These are phyloP conservation scores for Melanopsichium pennsylvanicum DNA, from an alignment of 1,284 basidiomycete genomes.

Conservation along the genomic window DNA sequence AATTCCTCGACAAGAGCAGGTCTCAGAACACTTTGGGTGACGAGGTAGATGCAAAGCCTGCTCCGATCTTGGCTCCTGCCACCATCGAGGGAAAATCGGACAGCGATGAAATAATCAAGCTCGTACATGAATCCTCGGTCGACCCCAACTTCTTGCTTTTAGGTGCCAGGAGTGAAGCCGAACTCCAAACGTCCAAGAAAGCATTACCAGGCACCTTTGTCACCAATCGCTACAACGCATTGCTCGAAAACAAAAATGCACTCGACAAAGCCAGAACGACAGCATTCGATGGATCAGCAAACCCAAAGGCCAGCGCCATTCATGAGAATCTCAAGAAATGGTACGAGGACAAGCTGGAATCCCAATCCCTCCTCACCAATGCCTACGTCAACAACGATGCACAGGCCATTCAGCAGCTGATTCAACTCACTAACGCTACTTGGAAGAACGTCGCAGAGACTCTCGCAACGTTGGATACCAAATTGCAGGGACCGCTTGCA, in stretches of 20 bases:
- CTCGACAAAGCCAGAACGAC: slow-evolving; percentile 70
- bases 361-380: slow-evolving; percentile 65
- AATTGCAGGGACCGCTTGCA: slow-evolving; percentile 76
- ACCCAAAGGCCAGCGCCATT: slow-evolving; percentile 53
- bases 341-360: slow-evolving; percentile 67
- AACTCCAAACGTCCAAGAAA: slow-evolving; percentile 63
- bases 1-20: slow-evolving; percentile 71
- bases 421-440: slow-evolving; percentile 64
- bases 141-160: slow-evolving; percentile 69
- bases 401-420: slow-evolving; percentile 56
- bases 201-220: slow-evolving; percentile 68
- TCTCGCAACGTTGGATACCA: slow-evolving; percentile 70
- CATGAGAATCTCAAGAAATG: slow-evolving; percentile 60
- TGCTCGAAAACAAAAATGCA: slow-evolving; percentile 72
- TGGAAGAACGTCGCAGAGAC: slow-evolving; percentile 70
- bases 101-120: slow-evolving; percentile 73
- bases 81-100: slow-evolving; percentile 76
- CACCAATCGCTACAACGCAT: slow-evolving; percentile 68
- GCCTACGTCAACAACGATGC: slow-evolving; percentile 60
- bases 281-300: slow-evolving; percentile 68
- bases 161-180: slow-evolving; percentile 60
- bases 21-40: slow-evolving; percentile 70
- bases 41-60: slow-evolving; percentile 76
- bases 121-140: slow-evolving; percentile 71
- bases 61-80: slow-evolving; percentile 79